Conservation (phyloP, 1,284 basidiomycete genomes). For the Ganoderma leucocontextum region DNA sequence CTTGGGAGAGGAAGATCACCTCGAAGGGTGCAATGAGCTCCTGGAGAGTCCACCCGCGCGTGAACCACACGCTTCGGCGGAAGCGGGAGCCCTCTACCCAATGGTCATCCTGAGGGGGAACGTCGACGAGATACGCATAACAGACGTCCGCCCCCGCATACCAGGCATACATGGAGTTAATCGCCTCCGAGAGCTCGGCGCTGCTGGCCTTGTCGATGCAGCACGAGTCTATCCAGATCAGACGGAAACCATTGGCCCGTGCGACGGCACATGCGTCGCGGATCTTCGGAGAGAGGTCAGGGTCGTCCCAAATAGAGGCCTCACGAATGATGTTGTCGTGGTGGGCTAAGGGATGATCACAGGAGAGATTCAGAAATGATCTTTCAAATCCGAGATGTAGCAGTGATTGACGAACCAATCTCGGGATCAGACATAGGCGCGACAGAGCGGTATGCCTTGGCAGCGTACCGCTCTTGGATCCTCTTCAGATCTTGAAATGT, state of each 20-base stretch:
- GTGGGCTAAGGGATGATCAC: not conserved
- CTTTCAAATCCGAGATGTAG: not conserved
- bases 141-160: not conserved
- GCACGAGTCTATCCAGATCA: conserved; percentile 21
- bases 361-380: not conserved
- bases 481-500: not conserved
- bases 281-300: conserved; percentile 13
- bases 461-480: not conserved
- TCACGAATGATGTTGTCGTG: not conserved
- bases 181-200: conserved; percentile 22
- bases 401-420: not conserved
- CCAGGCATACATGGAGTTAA: conserved; percentile 17
- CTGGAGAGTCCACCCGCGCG: conserved; percentile 5
- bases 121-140: conserved; percentile 4
- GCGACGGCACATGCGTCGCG: conserved; percentile 6
- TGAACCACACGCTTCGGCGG: conserved; percentile 3
- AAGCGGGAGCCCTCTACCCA: not conserved
- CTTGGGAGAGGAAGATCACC: not conserved
- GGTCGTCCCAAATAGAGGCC: not conserved
- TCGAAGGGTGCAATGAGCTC: not conserved
- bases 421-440: not conserved
- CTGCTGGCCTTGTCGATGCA: conserved; percentile 24
- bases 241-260: not conserved
- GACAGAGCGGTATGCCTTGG: not conserved
- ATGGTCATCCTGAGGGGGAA: not conserved